These are phyloP conservation scores for Eustoma russellianum DNA, from an alignment of 257 asterid genomes.

Conservation along the genomic window DNA sequence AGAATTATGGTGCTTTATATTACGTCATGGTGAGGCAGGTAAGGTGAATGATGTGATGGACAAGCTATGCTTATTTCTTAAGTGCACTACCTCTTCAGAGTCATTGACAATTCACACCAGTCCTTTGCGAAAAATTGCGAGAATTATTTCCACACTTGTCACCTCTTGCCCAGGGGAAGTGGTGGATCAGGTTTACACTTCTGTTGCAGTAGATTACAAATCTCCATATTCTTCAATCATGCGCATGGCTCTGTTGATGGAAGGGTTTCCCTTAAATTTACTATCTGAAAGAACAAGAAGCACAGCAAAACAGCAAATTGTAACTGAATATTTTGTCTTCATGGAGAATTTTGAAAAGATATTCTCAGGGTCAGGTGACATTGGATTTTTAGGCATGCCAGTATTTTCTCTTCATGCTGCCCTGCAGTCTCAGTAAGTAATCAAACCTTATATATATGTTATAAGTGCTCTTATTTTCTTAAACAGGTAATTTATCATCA, in stretches of 20 bases:
- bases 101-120: conserved; percentile 45
- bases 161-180: conserved; percentile 46
- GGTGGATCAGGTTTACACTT: conserved; percentile 53
- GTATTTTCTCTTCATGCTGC: conserved; percentile 74
- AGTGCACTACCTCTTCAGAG: conserved; percentile 34
- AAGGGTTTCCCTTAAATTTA: conserved; percentile 70
- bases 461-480: not conserved
- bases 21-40: conserved; percentile 67
- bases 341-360: conserved; percentile 41
- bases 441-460: not conserved
- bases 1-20: conserved; percentile 81
- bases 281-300: conserved; percentile 63
- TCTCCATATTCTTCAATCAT: conserved; percentile 29
- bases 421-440: conserved; percentile 67
- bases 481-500: not conserved
- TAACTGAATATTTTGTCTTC: conserved; percentile 65
- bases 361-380: conserved; percentile 24
- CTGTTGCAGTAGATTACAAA: conserved; percentile 26
- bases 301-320: conserved; percentile 48
- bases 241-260: conserved; percentile 64
- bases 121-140: conserved; percentile 55
- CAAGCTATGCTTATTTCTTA: conserved; percentile 54
- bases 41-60: conserved; percentile 37
- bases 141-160: conserved; percentile 51
- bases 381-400: conserved; percentile 61